Base-by-base conservation (phyloP, 2,329 filamentous ascomycete species). In the Decorospora gaudefroyi region DNA sequence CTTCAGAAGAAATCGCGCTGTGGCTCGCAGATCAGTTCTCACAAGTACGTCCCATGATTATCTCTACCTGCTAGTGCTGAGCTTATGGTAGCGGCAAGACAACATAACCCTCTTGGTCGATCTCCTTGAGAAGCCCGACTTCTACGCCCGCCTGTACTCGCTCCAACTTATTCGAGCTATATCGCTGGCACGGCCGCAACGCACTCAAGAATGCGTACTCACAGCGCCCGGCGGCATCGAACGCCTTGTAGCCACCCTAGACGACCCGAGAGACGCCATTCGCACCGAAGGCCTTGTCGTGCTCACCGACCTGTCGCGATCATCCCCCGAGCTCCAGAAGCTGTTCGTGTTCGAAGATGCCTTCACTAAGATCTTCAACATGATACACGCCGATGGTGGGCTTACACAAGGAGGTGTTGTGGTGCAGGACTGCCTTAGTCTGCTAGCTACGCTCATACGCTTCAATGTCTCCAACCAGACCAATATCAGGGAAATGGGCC, bases 21-120 rank as follows among this genome's bases (percentile, higher is more conserved):
- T 99, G 93, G 90, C 79, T 99, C 46, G 93, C 93, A 40, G 93
- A 99, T 72, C 92, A 97, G 71, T 99, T 99, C 69, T 96, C 93
- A 22, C 91, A 96, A 78, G 83, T 85, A 76, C 55, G 73, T 64
- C 28, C 43, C 31, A 36, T 18, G 9, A 25, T 19, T 21, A n/a
- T 39, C 5, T 44, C 35, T 25, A 43, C 31, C 51, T 51, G 52
- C 59, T 47, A 55, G 67, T 66, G 69, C 78, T 82, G 75, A 83
- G 75, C 70, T 72, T 69, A 75, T 72, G 59, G 69, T 76, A 85
- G 81, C 85, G 89, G 52, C 91, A 96, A 81, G 92, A 97, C 73
- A 97, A 99, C 70, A 92, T 96, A 50, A 92, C 89, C 2, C 77
- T 93, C 11, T 81, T 99, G 16, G 82, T 99, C 49, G 87, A 93